phyloP scores from a whole-genome alignment of 495 filamentous ascomycete species.

The Neurospora sp. region DNA sequence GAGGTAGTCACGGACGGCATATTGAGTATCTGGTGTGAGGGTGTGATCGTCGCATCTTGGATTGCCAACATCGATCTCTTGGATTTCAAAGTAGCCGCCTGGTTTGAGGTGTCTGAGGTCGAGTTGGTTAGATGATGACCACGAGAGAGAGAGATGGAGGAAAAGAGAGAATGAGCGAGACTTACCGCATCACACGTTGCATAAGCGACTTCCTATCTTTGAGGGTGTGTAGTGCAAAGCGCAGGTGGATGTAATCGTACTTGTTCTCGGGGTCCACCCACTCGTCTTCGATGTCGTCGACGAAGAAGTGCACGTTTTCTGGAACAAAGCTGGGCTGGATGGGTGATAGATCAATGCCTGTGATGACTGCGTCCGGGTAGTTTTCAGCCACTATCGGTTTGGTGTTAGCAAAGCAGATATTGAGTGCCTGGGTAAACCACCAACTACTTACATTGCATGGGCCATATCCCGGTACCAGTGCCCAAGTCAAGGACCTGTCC shows the following conservation, averaged over 20 bases:
- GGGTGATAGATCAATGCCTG: conserved; percentile 57
- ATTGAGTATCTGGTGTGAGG: conserved; percentile 17
- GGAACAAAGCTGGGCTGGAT: conserved; percentile 51
- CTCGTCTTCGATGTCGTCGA: conserved; percentile 51
- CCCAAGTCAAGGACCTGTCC: conserved; percentile 28
- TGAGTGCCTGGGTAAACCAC: background rate
- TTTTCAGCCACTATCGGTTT: conserved; percentile 23
- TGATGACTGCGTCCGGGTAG: conserved; percentile 40
- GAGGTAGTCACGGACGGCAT: conserved; percentile 27
- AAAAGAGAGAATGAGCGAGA: background rate
- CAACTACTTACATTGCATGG: background rate
- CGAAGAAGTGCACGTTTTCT: conserved; percentile 48
- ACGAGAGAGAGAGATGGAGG: background rate
- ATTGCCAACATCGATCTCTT: conserved; percentile 30
- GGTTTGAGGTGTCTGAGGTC: conserved; percentile 32
- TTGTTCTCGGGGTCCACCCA: conserved; percentile 44
- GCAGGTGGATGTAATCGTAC: conserved; percentile 50
- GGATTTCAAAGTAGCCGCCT: conserved; percentile 45
- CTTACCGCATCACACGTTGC: conserved; percentile 24
- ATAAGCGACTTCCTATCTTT: conserved; percentile 26
- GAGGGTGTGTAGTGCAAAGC: conserved; percentile 40
- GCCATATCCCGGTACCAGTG: background rate
- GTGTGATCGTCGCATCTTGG: conserved; percentile 36
- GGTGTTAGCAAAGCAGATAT: conserved; percentile 3
- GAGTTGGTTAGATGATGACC: conserved; percentile 1